Evolutionary conservation across 345 rosid species (phyloP).

Genomic region (Abelmoschus esculentus): DNA sequence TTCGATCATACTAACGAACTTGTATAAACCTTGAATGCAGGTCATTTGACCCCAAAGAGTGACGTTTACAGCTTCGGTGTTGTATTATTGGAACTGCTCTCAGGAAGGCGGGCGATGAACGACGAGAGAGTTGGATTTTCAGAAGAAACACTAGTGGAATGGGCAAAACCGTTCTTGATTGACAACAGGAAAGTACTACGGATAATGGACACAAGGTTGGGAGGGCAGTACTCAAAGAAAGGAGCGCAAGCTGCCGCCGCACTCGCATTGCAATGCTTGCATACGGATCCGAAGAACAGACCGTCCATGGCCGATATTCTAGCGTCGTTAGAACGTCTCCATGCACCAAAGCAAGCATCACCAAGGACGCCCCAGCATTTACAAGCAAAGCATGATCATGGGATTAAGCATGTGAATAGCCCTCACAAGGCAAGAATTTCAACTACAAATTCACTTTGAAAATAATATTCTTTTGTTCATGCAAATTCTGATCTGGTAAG

Average conservation of each 20-base stretch:
- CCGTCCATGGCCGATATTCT: constrained; percentile 57
- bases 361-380: constrained; percentile 15
- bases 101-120: constrained; percentile 64
- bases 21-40: constrained; percentile 37
- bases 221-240: constrained; percentile 80
- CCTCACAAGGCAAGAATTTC: constrained; percentile 13
- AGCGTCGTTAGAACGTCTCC: constrained; percentile 39
- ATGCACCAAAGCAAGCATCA: constrained; percentile 14
- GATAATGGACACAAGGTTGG: constrained; percentile 81
- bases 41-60: constrained; percentile 84
- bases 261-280: constrained; percentile 64
- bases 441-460: not conserved
- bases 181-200: constrained; percentile 55
- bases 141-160: constrained; percentile 68
- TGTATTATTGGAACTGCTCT: constrained; percentile 61
- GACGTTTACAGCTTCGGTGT: constrained; percentile 90
- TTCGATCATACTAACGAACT: not conserved
- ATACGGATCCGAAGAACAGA: constrained; percentile 49
- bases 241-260: constrained; percentile 66
- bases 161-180: constrained; percentile 70
- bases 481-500: too few relatives aligned
- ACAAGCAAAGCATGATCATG: constrained; percentile 14
- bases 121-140: constrained; percentile 34
- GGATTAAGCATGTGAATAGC: constrained; percentile 15
- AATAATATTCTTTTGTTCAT: too few relatives aligned